Evolutionary conservation across 441 rosid genomes (phyloP).

Genomic region (Pelargonium fulgidum): DNA sequence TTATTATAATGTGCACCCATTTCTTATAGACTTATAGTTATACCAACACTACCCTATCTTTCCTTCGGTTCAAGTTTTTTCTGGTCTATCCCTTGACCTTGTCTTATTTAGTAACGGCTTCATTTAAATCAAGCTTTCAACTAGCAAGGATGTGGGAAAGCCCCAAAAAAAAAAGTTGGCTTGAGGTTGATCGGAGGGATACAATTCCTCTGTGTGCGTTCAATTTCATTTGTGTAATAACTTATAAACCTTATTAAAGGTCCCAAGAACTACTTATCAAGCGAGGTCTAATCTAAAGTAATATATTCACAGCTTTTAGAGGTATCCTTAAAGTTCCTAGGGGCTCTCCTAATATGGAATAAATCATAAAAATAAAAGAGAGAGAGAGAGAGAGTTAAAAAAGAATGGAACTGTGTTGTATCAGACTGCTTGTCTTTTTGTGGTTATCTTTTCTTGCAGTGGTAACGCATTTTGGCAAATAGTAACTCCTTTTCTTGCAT

Average conservation of each 20-base stretch:
- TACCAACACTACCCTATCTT: background rate
- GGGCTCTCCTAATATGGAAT: too few relatives aligned
- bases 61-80: background rate
- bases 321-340: too few relatives aligned
- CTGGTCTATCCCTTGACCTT: background rate
- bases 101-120: background rate
- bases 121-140: background rate
- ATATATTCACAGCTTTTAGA: too few relatives aligned
- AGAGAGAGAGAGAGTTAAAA: too few relatives aligned
- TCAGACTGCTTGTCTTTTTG: too few relatives aligned
- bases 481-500: constrained; percentile 22
- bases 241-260: background rate
- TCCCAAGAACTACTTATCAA: too few relatives aligned
- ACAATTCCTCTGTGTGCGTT: background rate
- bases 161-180: background rate
- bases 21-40: background rate
- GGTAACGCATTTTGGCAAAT: constrained; percentile 10
- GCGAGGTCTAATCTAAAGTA: too few relatives aligned
- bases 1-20: background rate
- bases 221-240: background rate
- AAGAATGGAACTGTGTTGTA: too few relatives aligned
- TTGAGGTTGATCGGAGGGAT: background rate
- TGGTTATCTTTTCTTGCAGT: background rate
- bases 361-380: too few relatives aligned
- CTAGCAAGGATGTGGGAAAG: background rate